A percentile compares a stretch with the other conserved stretches of the same genome.
These are phyloP conservation scores for Panus rudis DNA, from an alignment of 768 basidiomycete genomes.

Conservation along the genomic window DNA sequence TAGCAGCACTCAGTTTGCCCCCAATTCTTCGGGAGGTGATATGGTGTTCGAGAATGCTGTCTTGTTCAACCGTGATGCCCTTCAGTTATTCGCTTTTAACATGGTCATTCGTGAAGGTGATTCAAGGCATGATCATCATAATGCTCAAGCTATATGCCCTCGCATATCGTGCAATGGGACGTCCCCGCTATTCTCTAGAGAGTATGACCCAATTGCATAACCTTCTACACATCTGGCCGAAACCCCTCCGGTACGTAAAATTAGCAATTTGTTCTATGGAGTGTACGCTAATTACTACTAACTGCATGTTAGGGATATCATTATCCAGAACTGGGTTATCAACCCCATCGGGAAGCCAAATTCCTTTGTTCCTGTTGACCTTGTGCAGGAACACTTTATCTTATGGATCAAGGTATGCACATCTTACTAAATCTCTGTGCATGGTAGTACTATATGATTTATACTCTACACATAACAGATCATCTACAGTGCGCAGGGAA, in stretches of 20 bases:
- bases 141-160: slow-evolving; percentile 24
- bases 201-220: slow-evolving; percentile 25
- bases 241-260: slow-evolving; percentile 15
- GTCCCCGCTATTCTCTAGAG: slow-evolving; percentile 29
- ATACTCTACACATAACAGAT: slow-evolving; percentile 8
- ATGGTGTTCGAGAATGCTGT: slow-evolving; percentile 14
- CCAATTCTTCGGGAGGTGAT: slow-evolving; percentile 7
- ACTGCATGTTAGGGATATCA: slow-evolving; percentile 12
- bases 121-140: slow-evolving; percentile 21
- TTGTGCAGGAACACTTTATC: slow-evolving; percentile 28
- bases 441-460: too few species aligned
- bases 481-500: slow-evolving; percentile 26
- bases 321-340: slow-evolving; percentile 28
- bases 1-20: too few species aligned
- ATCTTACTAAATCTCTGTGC: too few species aligned
- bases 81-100: slow-evolving; percentile 23
- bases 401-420: slow-evolving; percentile 27
- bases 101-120: slow-evolving; percentile 25
- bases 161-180: slow-evolving; percentile 24
- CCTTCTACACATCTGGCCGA: slow-evolving; percentile 21
- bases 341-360: slow-evolving; percentile 20
- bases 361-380: slow-evolving; percentile 23
- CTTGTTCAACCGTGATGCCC: slow-evolving; percentile 26
- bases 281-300: background rate
- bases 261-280: background rate